Conservation (phyloP, 2,329 filamentous ascomycete genomes). For the Keithomyces neogunnii region DNA sequence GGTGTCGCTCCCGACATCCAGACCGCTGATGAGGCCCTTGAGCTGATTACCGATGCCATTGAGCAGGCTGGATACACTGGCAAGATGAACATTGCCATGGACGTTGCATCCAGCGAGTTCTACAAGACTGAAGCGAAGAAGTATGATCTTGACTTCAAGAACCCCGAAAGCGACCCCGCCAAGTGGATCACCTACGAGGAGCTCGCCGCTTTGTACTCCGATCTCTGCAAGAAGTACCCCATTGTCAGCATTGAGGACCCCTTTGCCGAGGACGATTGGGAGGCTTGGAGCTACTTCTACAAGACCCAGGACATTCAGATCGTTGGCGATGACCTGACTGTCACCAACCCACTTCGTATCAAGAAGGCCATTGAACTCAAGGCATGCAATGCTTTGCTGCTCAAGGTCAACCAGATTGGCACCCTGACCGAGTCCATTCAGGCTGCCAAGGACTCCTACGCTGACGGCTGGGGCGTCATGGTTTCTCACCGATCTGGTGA, state of each 20-base stretch:
- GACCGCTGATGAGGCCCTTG: conserved; percentile 90
- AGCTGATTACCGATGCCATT: conserved; percentile 91
- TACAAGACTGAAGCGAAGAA: conserved; percentile 98
- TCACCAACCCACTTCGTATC: conserved; percentile 98
- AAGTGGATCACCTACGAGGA: conserved; percentile 99
- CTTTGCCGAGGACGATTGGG: conserved; percentile 99
- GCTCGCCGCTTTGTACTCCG: conserved; percentile 84
- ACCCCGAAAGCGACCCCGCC: conserved; percentile 87
- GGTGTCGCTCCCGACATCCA: conserved; percentile 99
- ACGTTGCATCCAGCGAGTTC: conserved; percentile 98
- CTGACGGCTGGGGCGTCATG: conserved; percentile 97
- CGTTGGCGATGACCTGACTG: conserved; percentile 95
- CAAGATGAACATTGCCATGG: conserved; percentile 97
- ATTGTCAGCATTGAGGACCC: conserved; percentile 99
- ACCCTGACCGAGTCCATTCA: conserved; percentile 98
- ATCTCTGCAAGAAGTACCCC: conserved; percentile 87
- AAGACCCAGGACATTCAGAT: conserved; percentile 98
- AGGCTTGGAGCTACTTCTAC: conserved; percentile 99
- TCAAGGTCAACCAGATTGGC: conserved; percentile 99
- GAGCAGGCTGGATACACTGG: conserved; percentile 93
- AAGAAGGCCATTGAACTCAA: conserved; percentile 99
- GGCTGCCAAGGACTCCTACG: conserved; percentile 97
- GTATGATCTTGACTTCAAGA: conserved; percentile 99
- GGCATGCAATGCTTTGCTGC: conserved; percentile 93
- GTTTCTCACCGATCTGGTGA: conserved; percentile 98